These are phyloP conservation scores for Geotrichum cucujoidarum DNA, from an alignment of 1,139 yeast species.

Conservation along the genomic window DNA sequence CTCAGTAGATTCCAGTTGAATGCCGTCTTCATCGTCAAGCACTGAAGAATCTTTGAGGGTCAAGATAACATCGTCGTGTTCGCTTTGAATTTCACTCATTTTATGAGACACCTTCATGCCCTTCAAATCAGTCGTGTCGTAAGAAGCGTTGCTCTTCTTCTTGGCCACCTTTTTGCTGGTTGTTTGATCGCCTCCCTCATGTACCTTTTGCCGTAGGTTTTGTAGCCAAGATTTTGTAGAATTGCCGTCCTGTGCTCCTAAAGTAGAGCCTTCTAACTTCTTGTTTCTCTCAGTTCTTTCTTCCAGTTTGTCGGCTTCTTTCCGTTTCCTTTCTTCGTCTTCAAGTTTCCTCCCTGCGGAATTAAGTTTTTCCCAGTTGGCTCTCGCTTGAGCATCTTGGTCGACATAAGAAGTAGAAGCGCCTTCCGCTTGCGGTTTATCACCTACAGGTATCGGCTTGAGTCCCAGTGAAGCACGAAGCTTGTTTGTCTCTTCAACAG, in stretches of 20 bases:
- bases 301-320: constrained; percentile 22
- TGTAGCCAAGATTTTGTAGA: constrained; percentile 27
- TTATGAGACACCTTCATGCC: constrained; percentile 49
- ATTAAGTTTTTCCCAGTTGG: constrained; percentile 32
- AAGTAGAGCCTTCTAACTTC: constrained; percentile 29
- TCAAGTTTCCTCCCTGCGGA: constrained; percentile 23
- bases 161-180: constrained; percentile 17
- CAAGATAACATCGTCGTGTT: constrained; percentile 50
- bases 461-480: constrained; percentile 37
- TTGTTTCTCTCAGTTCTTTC: constrained; percentile 27
- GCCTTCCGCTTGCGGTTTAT: constrained; percentile 8
- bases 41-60: constrained; percentile 61
- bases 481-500: constrained; percentile 38
- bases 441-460: constrained; percentile 29
- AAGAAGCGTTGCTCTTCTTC: constrained; percentile 15
- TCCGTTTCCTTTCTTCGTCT: constrained; percentile 22
- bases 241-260: constrained; percentile 30
- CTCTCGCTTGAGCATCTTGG: constrained; percentile 32
- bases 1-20: constrained; percentile 46
- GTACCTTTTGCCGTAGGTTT: constrained; percentile 20
- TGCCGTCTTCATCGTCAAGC: constrained; percentile 45
- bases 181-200: too few species aligned
- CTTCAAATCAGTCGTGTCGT: constrained; percentile 32
- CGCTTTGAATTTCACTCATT: constrained; percentile 39
- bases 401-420: constrained; percentile 20